Conservation (phyloP, 169 alveolate genomes). For the Cryptosporidium meleagridis region DNA sequence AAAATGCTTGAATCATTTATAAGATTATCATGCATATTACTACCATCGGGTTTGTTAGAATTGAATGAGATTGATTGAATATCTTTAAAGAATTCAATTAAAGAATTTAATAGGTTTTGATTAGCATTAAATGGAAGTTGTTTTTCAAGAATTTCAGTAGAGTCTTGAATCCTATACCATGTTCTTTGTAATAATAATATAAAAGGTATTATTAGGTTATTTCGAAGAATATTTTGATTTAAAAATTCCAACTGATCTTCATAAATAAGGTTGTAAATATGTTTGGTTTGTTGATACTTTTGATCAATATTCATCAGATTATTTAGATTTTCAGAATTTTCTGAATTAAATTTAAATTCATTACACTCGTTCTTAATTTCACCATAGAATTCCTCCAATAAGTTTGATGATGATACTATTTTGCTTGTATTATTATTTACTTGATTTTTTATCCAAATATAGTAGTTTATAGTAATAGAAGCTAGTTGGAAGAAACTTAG, state of each 20-base stretch:
- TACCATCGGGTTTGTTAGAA: background rate
- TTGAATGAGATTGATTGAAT: background rate
- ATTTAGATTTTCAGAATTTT: background rate
- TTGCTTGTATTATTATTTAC: background rate
- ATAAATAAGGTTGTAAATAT: background rate
- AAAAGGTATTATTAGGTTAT: background rate
- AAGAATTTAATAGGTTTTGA: background rate
- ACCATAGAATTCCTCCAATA: background rate
- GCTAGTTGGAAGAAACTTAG: slow-evolving; percentile 19
- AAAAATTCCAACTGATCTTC: slow-evolving; percentile 22
- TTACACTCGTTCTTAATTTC: background rate
- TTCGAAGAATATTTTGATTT: background rate
- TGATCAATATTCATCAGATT: slow-evolving; percentile 9
- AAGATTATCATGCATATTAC: background rate
- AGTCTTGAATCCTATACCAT: slow-evolving; percentile 67
- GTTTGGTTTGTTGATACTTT: background rate
- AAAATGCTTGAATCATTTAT: background rate
- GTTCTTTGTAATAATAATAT: slow-evolving; percentile 33
- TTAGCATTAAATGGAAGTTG: background rate
- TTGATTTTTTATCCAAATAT: slow-evolving; percentile 5
- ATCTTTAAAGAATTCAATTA: background rate
- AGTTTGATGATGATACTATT: background rate
- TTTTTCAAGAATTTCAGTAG: background rate
- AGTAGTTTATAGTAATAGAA: slow-evolving; percentile 6
- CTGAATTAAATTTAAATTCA: background rate